Evolutionary conservation across 139 green algal genomes (phyloP).

Genomic region (Chlorella sp.): DNA sequence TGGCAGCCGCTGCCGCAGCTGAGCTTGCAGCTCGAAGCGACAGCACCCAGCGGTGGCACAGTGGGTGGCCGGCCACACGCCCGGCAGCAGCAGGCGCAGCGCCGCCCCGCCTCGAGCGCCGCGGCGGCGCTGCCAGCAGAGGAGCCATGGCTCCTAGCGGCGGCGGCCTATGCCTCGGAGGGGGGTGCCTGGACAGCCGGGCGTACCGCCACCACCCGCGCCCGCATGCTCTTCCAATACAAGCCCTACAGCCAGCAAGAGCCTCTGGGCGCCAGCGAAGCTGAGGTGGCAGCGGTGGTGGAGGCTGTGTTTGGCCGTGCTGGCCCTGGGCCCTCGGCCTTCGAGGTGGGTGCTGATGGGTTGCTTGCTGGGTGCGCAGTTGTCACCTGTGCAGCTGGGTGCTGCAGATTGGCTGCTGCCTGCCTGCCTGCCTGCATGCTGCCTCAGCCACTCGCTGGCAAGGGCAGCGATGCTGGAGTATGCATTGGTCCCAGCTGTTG

Average conservation of each 20-base stretch:
- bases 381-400: too few species aligned
- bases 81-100: neutral
- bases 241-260: constrained; percentile 66
- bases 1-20: constrained; percentile 29
- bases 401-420: too few species aligned
- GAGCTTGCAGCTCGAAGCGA: constrained; percentile 7
- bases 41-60: neutral
- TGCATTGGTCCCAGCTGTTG: neutral
- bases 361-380: neutral
- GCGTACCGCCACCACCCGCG: neutral
- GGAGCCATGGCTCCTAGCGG: constrained; percentile 8
- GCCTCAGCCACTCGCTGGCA: too few species aligned
- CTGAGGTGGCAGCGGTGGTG: constrained; percentile 59
- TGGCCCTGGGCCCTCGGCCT: constrained; percentile 11
- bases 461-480: too few species aligned
- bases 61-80: neutral
- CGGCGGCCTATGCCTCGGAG: neutral
- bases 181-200: neutral
- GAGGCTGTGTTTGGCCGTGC: constrained; percentile 55
- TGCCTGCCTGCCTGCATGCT: neutral
- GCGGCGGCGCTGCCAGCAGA: neutral
- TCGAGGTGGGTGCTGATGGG: neutral
- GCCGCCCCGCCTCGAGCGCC: neutral
- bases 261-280: constrained; percentile 27
- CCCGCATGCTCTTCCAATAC: constrained; percentile 57